phyloP scores from a whole-genome alignment of 768 basidiomycete genomes.

The Lactifluus rugatus region DNA sequence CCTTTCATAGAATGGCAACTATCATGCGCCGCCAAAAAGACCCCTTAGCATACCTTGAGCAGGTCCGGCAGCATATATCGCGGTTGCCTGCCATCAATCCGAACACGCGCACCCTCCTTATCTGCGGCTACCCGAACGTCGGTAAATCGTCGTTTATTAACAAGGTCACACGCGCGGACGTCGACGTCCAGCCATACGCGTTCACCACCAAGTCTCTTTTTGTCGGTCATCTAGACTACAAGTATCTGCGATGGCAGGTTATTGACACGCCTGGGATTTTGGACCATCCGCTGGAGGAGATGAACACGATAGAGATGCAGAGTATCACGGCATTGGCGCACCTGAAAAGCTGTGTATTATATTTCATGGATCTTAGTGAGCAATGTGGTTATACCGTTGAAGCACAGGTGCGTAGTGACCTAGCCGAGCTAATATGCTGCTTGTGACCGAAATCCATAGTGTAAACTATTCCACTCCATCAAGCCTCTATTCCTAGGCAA shows the following conservation, averaged over 20 bases:
- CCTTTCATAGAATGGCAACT: slow-evolving; percentile 78
- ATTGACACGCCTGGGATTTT: slow-evolving; percentile 98
- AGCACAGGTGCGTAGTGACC: slow-evolving; percentile 60
- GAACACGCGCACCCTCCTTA: slow-evolving; percentile 92
- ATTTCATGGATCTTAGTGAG: slow-evolving; percentile 98
- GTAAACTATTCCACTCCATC: slow-evolving; percentile 98
- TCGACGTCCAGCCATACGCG: slow-evolving; percentile 98
- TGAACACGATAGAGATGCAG: slow-evolving; percentile 99
- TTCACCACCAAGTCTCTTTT: slow-evolving; percentile 99
- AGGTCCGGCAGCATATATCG: slow-evolving; percentile 97
- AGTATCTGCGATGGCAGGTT: slow-evolving; percentile 98
- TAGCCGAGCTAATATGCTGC: not conserved
- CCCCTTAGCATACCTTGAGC: slow-evolving; percentile 94
- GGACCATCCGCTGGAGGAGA: slow-evolving; percentile 97
- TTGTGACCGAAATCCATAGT: slow-evolving; percentile 37
- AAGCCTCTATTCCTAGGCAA: slow-evolving; percentile 94
- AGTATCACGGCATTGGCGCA: slow-evolving; percentile 97
- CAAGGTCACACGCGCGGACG: slow-evolving; percentile 98
- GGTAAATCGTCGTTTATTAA: slow-evolving; percentile 99
- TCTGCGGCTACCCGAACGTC: slow-evolving; percentile 99
- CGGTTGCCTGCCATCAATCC: slow-evolving; percentile 98
- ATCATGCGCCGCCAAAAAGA: slow-evolving; percentile 99
- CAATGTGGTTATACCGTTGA: slow-evolving; percentile 97
- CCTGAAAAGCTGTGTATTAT: slow-evolving; percentile 85
- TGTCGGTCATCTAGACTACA: slow-evolving; percentile 97